phyloP scores from a whole-genome alignment of 257 asterid species.

The Solanum piurae region DNA sequence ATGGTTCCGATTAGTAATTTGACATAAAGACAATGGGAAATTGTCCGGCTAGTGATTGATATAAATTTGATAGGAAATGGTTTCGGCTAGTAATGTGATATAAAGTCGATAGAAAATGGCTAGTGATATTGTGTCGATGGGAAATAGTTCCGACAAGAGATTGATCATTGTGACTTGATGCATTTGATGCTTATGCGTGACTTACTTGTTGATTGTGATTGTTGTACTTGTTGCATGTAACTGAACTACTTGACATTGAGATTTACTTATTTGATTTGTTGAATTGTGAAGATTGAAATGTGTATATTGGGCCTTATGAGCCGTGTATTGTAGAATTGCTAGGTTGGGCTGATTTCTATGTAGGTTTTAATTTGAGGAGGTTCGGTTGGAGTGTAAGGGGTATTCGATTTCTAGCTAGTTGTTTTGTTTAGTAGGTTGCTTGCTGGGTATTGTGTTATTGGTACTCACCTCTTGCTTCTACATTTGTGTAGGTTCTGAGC shows the following conservation, averaged over 20 bases:
- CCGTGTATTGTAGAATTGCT: neutral
- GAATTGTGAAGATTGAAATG: neutral
- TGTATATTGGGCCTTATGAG: neutral
- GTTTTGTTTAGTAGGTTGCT: neutral
- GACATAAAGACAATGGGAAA: neutral
- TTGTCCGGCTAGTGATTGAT: neutral
- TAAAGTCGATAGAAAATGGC: neutral
- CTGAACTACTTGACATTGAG: neutral
- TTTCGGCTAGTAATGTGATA: neutral
- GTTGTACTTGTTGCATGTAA: too few relatives aligned
- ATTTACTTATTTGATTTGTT: neutral
- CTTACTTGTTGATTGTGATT: too few relatives aligned
- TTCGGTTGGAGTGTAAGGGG: neutral
- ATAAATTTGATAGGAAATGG: neutral
- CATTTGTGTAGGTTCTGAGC: neutral
- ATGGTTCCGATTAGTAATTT: neutral
- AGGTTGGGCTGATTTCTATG: neutral
- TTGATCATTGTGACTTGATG: too few relatives aligned
- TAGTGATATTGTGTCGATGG: neutral
- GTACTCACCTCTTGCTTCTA: neutral
- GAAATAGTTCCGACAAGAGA: neutral
- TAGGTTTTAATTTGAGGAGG: neutral
- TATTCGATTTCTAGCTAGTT: neutral
- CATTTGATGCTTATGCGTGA: too few relatives aligned
- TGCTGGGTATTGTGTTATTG: neutral